These are phyloP conservation scores for Rutstroemia sp. DNA, from an alignment of 2,329 filamentous ascomycete genomes.

Conservation along the genomic window DNA sequence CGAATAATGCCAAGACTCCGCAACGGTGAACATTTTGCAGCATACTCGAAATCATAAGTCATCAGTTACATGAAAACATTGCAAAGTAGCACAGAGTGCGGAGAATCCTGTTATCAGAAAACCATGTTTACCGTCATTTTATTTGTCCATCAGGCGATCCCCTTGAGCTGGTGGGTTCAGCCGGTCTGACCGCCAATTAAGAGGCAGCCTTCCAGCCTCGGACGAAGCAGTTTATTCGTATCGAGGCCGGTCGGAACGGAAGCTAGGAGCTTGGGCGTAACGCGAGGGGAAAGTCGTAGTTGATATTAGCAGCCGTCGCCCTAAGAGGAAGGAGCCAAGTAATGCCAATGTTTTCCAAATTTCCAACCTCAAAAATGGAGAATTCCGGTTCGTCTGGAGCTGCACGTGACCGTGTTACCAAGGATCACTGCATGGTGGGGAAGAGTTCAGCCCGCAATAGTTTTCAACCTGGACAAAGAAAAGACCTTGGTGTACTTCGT, in stretches of 20 bases:
- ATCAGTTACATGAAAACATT: background rate
- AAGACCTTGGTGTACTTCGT: too few species aligned
- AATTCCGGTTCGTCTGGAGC: too few species aligned
- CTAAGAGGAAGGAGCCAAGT: constrained; percentile 1
- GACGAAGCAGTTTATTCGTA: background rate
- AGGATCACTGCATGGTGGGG: too few species aligned
- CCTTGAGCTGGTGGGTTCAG: background rate
- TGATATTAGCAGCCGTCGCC: background rate
- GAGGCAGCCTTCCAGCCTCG: background rate
- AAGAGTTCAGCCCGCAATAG: too few species aligned
- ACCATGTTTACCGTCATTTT: background rate
- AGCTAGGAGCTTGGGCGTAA: background rate
- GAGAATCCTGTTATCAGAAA: background rate
- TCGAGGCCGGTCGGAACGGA: background rate
- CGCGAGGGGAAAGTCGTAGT: constrained; percentile 1
- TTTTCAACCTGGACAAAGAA: too few species aligned
- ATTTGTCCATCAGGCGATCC: constrained; percentile 5
- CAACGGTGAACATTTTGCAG: background rate
- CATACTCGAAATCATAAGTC: background rate
- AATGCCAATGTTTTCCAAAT: background rate
- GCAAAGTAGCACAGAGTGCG: background rate
- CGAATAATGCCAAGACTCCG: constrained; percentile 1
- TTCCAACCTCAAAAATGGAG: background rate
- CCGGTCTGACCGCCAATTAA: background rate
- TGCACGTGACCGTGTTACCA: too few species aligned